Conservation (phyloP, 768 basidiomycete species). For the Lactifluus pinguis region DNA sequence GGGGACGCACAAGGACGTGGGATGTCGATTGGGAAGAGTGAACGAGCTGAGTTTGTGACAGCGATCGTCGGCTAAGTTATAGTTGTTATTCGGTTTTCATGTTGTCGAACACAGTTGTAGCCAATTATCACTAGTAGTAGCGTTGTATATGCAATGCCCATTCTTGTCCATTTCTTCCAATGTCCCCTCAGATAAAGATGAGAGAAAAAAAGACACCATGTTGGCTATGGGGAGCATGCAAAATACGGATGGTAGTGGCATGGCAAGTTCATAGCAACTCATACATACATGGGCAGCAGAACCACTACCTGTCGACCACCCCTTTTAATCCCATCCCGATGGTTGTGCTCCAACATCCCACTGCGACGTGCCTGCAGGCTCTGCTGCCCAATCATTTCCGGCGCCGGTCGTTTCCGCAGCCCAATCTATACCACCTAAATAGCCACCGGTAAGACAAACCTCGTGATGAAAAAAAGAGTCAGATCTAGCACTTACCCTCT, state of each 20-base stretch:
- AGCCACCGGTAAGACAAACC: neutral
- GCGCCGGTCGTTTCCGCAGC: slow-evolving; percentile 26
- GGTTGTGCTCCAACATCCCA: slow-evolving; percentile 15
- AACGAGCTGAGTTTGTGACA: neutral
- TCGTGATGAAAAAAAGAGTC: neutral
- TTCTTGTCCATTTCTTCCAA: neutral
- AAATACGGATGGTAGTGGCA: slow-evolving; percentile 6
- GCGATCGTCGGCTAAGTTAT: slow-evolving; percentile 3
- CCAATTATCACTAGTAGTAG: slow-evolving; percentile 2
- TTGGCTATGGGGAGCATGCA: slow-evolving; percentile 3
- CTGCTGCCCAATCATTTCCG: slow-evolving; percentile 26
- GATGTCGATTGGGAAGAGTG: slow-evolving; percentile 21
- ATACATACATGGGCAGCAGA: slow-evolving; percentile 12
- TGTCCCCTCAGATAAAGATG: neutral
- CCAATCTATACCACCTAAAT: slow-evolving; percentile 29
- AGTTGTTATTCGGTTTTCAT: slow-evolving; percentile 1
- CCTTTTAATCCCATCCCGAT: slow-evolving; percentile 19
- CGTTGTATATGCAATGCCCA: slow-evolving; percentile 6
- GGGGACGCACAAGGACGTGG: slow-evolving; percentile 13
- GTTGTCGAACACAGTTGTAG: neutral
- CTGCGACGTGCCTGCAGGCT: slow-evolving; percentile 19
- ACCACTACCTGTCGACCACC: slow-evolving; percentile 4
- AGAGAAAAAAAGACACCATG: neutral
- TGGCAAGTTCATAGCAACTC: slow-evolving; percentile 5
- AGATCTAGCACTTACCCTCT: slow-evolving; percentile 39